These are phyloP conservation scores for Penicillium sp. DNA, from an alignment of 2,329 filamentous ascomycete genomes.

Conservation along the genomic window DNA sequence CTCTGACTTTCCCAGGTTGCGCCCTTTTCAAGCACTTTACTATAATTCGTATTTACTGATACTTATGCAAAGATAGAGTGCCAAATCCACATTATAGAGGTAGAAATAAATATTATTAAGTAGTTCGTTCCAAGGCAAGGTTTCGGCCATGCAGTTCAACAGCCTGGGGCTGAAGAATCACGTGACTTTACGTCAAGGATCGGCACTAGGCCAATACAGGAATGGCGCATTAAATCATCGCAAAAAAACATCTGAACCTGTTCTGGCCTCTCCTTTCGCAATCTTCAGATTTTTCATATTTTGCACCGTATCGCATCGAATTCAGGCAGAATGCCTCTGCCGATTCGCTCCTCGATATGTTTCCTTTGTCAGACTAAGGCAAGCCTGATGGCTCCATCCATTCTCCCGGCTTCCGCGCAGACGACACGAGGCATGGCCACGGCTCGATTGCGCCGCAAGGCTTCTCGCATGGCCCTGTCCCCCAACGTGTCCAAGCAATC, in stretches of 20 bases:
- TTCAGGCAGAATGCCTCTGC: conserved; percentile 32
- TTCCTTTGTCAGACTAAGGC: conserved; percentile 34
- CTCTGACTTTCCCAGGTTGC: too few relatives aligned
- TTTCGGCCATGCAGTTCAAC: background rate
- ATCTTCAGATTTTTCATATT: background rate
- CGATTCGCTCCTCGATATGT: conserved; percentile 32
- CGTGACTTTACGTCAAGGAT: conserved; percentile 1
- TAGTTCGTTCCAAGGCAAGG: background rate
- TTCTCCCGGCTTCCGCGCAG: conserved; percentile 28
- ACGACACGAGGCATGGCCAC: conserved; percentile 35
- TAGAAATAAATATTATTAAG: too few relatives aligned
- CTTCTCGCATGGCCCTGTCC: conserved; percentile 41
- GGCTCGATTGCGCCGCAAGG: conserved; percentile 34
- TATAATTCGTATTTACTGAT: too few relatives aligned
- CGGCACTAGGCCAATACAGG: conserved; percentile 5
- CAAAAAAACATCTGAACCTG: conserved; percentile 11
- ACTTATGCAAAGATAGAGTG: too few relatives aligned
- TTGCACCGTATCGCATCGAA: conserved; percentile 16
- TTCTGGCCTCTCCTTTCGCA: conserved; percentile 8
- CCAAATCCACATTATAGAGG: too few relatives aligned
- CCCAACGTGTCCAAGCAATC: conserved; percentile 31
- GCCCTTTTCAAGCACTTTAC: too few relatives aligned
- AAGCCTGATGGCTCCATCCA: conserved; percentile 12
- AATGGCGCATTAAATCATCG: conserved; percentile 2
- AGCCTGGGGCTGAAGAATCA: background rate